Base-by-base conservation (phyloP, 345 rosid genomes). In the Citrus trifoliata region DNA sequence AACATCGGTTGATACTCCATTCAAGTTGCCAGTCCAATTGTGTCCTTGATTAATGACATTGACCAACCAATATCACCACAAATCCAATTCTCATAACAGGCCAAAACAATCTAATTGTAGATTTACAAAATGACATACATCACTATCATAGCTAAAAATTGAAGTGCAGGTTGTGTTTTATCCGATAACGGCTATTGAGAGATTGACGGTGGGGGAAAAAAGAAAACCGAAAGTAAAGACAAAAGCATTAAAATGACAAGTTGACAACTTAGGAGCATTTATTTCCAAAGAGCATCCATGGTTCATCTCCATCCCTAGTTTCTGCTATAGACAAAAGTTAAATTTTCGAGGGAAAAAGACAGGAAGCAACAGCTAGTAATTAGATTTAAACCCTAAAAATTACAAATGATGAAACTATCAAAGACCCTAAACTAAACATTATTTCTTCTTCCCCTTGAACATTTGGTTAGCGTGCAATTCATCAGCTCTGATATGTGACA, bases 381-480 rank as follows among this genome's bases (percentile, higher is more conserved):
- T 76, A 78, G 76, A 76, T 78, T n/a, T 68, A 68, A 75, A 42
- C 71, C 83, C 80, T 76, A 65, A 64, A 67, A 38, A 46, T 78
- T 82, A 80, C 83, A 80, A 40, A 40, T 27, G 73, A 58, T 63
- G 59, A 73, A 25, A 38, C 35, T 28, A 42, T 42, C 75, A 55
- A 79, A 76, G 81, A 63, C 63, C 70, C 79, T 76, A 78, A 70
- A 53, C 72, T 76, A 65, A 24, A 42, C 33, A 76, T 64, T 51
- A 55, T 70, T 62, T 68, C 69, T 53, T 62, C 67, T 63, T 73
- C 61, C 37, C 70, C 25, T 25, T 59, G 67, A 51, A 67, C 75
- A 27, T 79, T 81, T 78, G 75, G 85, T 76, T 88, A 81, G 79
- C 76, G 79, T 77, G 70, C 55, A 84, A 77, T 68, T 80, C 81